These are phyloP conservation scores for Wallacemonas sp. DNA, from an alignment of 208 protist genomes.

Conservation along the genomic window DNA sequence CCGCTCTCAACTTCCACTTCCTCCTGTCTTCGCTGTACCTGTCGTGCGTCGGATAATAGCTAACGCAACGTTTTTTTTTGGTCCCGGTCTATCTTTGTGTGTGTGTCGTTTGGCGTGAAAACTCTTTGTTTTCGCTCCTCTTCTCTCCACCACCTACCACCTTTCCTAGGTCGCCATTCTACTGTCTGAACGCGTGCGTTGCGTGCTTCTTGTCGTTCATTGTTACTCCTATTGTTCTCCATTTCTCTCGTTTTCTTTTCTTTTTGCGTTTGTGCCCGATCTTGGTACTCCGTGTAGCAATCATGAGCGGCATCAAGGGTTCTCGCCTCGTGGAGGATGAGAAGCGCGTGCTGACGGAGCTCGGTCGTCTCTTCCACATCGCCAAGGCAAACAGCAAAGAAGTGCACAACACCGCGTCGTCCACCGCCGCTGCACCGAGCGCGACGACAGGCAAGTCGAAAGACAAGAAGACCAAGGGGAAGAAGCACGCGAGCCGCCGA, in stretches of 20 bases:
- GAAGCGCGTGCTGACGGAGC: slow-evolving; percentile 55
- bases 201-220: too few relatives aligned
- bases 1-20: neutral
- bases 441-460: neutral
- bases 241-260: too few relatives aligned
- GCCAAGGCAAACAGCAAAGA: slow-evolving; percentile 63
- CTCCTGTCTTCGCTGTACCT: neutral
- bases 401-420: slow-evolving; percentile 21
- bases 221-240: too few relatives aligned
- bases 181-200: too few relatives aligned
- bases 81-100: too few relatives aligned
- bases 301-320: slow-evolving; percentile 1
- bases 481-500: slow-evolving; percentile 20
- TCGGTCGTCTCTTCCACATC: slow-evolving; percentile 67
- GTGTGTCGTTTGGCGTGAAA: too few relatives aligned
- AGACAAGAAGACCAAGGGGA: slow-evolving; percentile 17
- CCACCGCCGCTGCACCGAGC: neutral
- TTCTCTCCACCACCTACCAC: too few relatives aligned
- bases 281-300: neutral
- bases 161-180: too few relatives aligned
- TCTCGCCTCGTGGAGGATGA: slow-evolving; percentile 49
- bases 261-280: neutral
- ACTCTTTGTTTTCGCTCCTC: too few relatives aligned
- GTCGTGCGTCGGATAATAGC: too few relatives aligned
- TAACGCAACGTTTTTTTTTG: too few relatives aligned